These are phyloP conservation scores for Verticillium klebahnii DNA, from an alignment of 2,329 filamentous ascomycete species.

Conservation along the genomic window DNA sequence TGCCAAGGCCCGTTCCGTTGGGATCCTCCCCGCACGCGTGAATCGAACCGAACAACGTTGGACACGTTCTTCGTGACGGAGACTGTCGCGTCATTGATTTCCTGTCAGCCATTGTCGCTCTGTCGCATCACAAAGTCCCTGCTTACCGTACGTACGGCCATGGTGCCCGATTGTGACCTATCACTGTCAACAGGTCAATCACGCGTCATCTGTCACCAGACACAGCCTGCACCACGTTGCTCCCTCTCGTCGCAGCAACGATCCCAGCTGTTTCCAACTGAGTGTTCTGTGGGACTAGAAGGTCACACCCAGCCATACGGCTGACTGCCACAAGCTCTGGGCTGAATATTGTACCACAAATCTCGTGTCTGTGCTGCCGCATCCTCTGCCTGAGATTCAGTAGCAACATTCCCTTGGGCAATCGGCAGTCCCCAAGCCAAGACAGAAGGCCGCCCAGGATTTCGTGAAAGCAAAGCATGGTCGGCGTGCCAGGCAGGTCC, in stretches of 20 bases:
- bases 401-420: neutral
- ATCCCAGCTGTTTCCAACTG: neutral
- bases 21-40: neutral
- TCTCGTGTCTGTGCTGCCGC: too few species aligned
- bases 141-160: too few species aligned
- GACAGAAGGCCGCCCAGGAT: neutral
- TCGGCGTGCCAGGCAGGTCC: constrained; percentile 15
- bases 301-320: neutral
- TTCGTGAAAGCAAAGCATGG: constrained; percentile 7
- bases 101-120: neutral
- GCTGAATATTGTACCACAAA: too few species aligned
- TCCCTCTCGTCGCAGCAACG: too few species aligned
- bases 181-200: too few species aligned
- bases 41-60: neutral
- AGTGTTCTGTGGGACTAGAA: neutral
- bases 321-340: neutral
- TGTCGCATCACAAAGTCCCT: too few species aligned
- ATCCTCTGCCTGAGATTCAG: neutral
- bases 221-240: neutral
- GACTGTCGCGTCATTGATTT: neutral
- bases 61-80: neutral
- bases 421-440: neutral
- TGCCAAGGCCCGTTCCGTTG: neutral
- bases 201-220: neutral
- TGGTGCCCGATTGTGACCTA: too few species aligned